phyloP scores from a whole-genome alignment of 768 basidiomycete genomes.

The Tephrocybe rancida region DNA sequence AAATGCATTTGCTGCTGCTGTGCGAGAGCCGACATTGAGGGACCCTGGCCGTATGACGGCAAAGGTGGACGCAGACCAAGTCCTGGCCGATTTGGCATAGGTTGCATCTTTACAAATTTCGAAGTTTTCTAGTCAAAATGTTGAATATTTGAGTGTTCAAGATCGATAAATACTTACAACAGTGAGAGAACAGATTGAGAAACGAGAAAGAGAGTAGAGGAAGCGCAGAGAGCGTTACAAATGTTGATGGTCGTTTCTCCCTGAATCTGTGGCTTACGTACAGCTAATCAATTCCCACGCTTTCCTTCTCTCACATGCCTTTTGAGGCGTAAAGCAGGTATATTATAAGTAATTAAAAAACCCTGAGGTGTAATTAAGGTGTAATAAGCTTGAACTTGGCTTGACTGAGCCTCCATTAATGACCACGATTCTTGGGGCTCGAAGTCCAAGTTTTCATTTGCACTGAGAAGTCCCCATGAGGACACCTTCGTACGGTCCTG shows the following conservation, averaged over 20 bases:
- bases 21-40: constrained; percentile 90
- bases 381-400: too few species aligned
- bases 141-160: background rate
- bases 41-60: constrained; percentile 88
- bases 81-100: constrained; percentile 73
- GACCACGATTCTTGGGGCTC: too few species aligned
- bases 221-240: background rate
- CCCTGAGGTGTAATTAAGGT: too few species aligned
- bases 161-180: background rate
- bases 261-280: constrained; percentile 7
- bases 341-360: too few species aligned
- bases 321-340: too few species aligned
- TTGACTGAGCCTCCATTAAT: too few species aligned
- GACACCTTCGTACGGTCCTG: too few species aligned
- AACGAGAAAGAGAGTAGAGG: background rate
- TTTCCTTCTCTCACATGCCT: too few species aligned
- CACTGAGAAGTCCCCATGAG: too few species aligned
- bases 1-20: constrained; percentile 81
- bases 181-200: background rate
- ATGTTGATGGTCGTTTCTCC: background rate
- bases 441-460: too few species aligned
- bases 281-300: constrained; percentile 1
- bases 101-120: constrained; percentile 54
- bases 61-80: constrained; percentile 88
- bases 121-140: background rate